Base-by-base conservation (phyloP, 2,329 filamentous ascomycete genomes). In the Colletotrichum gigasporum region DNA sequence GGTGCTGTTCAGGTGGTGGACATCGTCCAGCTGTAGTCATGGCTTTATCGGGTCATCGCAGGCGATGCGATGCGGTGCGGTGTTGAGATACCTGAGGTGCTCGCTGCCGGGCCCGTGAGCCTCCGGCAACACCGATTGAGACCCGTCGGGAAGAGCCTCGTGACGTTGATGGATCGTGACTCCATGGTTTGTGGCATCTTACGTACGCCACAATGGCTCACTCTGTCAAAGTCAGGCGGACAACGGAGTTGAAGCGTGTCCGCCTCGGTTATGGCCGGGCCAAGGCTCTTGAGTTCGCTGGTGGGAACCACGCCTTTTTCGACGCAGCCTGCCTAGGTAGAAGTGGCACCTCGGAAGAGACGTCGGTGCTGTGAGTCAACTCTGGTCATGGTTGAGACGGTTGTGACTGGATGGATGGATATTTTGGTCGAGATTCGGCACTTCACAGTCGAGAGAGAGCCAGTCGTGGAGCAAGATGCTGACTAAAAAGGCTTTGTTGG, bases 1-100 rank as follows among this genome's bases (percentile, higher is more conserved):
- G 42, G 20, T 26, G 35, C 32, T 56, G 26, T 26, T 55, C 56
- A 62, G 48, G 48, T 62, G 56, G 24, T 35, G 32, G 44, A 50
- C 26, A 34, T 8, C 4, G 10, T 20, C 14, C 28, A 62, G 45
- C 56, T n/a, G 20, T 14, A 42, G 60, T 30, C 45, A 45, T 59
- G 54, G 30, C 35, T 45, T 59, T 20, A 14, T 34, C 34, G 42
- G 39, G 48, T 41, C 47, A 61, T 8, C 20, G 34, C 16, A 16
- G n/a, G 35, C 35, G n/a, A 39, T 16, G 35, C 35, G 35, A 16
- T 16, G 34, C 50, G 50, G 14, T 18, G 24, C 22, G 5, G 20
- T 11, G 34, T n/a, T 20, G 59, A 44, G 12, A 11, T 28, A 16
- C 11, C 16, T 18, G 35, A n/a, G n/a, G 28, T 41, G 20, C 6